Conservation (phyloP, 2,329 filamentous ascomycete genomes). For the Colletotrichum endophyticum region DNA sequence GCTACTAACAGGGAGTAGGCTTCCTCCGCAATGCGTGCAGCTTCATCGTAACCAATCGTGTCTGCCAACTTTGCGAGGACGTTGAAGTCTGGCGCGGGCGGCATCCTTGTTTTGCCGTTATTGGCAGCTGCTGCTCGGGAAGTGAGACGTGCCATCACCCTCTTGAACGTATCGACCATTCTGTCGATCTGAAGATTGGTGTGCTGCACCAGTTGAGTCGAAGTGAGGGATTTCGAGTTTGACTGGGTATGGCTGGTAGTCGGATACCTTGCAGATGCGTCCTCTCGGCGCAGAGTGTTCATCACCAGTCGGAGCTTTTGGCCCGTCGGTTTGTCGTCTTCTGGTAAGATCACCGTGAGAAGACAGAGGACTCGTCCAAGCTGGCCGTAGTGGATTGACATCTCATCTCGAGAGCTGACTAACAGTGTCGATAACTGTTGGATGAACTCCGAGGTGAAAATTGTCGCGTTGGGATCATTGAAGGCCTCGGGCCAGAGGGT, state of each 20-base stretch:
- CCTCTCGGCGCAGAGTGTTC: too few relatives aligned
- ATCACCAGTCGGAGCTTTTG: neutral
- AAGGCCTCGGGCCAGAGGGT: fast-evolving
- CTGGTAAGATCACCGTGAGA: neutral
- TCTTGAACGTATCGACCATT: neutral
- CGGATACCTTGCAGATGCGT: too few relatives aligned
- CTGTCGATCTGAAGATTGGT: too few relatives aligned
- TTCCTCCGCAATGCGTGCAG: neutral
- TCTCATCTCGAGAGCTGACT: neutral
- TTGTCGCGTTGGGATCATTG: fast-evolving
- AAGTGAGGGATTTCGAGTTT: fast-evolving
- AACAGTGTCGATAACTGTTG: neutral
- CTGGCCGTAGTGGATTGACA: fast-evolving
- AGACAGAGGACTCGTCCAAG: neutral
- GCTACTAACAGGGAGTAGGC: neutral
- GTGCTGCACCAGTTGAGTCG: too few relatives aligned
- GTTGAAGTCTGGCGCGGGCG: neutral
- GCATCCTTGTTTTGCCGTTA: fast-evolving
- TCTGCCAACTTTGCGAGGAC: neutral
- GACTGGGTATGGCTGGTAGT: neutral
- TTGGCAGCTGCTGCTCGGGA: fast-evolving
- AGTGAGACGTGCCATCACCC: neutral
- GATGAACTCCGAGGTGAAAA: neutral
- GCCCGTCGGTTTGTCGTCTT: fast-evolving
- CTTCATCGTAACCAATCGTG: neutral